A percentile compares a stretch with the other conserved stretches of the same genome.
Conservation (phyloP, 2,329 filamentous ascomycete genomes). For the Delphinella strobiligena region DNA sequence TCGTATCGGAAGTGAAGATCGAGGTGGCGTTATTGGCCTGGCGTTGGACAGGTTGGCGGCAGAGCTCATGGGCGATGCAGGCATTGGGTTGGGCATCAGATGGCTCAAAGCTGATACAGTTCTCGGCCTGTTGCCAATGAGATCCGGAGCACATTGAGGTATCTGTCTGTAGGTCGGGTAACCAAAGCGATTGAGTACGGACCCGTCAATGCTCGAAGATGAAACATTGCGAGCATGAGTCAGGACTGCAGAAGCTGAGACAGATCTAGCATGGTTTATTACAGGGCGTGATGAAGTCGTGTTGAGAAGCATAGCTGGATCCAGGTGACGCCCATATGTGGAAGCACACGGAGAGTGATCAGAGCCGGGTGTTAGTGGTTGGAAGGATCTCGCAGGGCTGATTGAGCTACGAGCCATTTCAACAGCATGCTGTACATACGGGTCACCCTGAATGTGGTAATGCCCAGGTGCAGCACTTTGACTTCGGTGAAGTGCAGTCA, state of each 20-base stretch:
- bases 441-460: conserved; percentile 16
- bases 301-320: not conserved
- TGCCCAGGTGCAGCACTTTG: conserved; percentile 16
- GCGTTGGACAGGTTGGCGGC: conserved; percentile 11
- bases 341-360: conserved; percentile 13
- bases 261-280: conserved; percentile 15
- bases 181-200: conserved; percentile 45
- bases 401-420: not conserved
- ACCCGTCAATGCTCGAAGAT: conserved; percentile 21
- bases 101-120: conserved; percentile 19
- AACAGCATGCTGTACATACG: conserved; percentile 8
- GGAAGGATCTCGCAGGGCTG: conserved; percentile 6
- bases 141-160: conserved; percentile 20
- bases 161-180: conserved; percentile 63
- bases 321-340: not conserved
- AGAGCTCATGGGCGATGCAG: conserved; percentile 17
- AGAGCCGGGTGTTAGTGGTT: conserved; percentile 11
- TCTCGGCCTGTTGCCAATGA: conserved; percentile 8
- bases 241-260: conserved; percentile 16
- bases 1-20: conserved; percentile 17
- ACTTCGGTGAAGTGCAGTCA: conserved; percentile 16
- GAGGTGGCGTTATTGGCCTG: conserved; percentile 15
- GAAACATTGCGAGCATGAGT: conserved; percentile 21
- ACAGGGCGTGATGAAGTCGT: conserved; percentile 14
- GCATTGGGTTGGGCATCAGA: conserved; percentile 21